Percentiles rank a stretch among this genome's conserved stretches.
These are phyloP conservation scores for Gelatoporia subvermispora DNA, from an alignment of 768 basidiomycete genomes.

Conservation along the genomic window DNA sequence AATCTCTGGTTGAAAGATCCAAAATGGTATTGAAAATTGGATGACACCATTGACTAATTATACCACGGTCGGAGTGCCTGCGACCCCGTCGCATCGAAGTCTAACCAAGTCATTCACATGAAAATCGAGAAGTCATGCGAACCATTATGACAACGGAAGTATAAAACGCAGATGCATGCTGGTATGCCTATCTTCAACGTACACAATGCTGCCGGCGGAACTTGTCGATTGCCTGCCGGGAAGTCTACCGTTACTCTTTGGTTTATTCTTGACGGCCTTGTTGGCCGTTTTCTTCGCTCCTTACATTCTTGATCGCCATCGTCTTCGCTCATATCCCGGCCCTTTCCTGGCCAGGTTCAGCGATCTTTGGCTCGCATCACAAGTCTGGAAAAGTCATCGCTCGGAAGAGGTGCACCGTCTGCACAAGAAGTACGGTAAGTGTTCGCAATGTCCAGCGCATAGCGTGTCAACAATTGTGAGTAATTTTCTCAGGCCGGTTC, in stretches of 20 bases:
- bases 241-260: not conserved
- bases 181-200: too few relatives aligned
- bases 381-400: slow-evolving; percentile 29
- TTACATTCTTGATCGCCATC: slow-evolving; percentile 27
- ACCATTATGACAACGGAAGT: too few relatives aligned
- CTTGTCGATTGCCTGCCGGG: too few relatives aligned
- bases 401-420: slow-evolving; percentile 31
- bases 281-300: slow-evolving; percentile 27
- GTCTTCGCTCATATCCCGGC: slow-evolving; percentile 30
- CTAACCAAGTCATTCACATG: too few relatives aligned
- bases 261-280: slow-evolving; percentile 1
- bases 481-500: slow-evolving; percentile 25
- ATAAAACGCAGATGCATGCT: too few relatives aligned
- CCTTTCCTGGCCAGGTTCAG: slow-evolving; percentile 34
- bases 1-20: too few relatives aligned
- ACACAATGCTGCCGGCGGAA: too few relatives aligned
- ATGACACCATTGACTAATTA: too few relatives aligned
- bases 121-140: too few relatives aligned
- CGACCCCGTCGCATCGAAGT: too few relatives aligned
- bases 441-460: not conserved
- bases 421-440: slow-evolving; percentile 38
- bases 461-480: not conserved
- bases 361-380: slow-evolving; percentile 34
- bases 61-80: too few relatives aligned
- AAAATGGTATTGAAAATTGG: too few relatives aligned